A percentile compares a stretch with the other conserved stretches of the same genome.
Evolutionary conservation across 177 flowering plant genomes (phyloP).

Genomic region (Vitis hybrid): DNA sequence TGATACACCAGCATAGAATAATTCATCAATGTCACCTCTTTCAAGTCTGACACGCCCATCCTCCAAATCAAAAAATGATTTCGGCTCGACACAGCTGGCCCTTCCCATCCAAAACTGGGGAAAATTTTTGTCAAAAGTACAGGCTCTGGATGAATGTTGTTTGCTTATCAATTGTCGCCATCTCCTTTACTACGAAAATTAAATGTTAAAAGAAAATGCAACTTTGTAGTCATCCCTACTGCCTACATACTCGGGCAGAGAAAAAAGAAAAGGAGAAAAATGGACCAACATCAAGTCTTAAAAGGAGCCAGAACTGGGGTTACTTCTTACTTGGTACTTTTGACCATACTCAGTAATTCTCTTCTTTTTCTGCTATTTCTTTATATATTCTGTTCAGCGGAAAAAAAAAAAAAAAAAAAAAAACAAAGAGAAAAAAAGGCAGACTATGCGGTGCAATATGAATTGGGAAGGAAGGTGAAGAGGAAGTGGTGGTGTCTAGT

Average conservation of each 20-base stretch:
- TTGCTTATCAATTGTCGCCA: slow-evolving; percentile 5
- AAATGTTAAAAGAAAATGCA: no score
- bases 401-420: no score
- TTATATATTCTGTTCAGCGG: slow-evolving; percentile 3
- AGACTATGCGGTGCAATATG: neutral
- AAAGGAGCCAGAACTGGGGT: slow-evolving; percentile 23
- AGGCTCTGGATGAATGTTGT: neutral
- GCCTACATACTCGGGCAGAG: slow-evolving; percentile 25
- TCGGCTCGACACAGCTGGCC: no score
- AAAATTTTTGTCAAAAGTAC: no score
- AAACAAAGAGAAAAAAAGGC: neutral
- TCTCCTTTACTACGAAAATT: neutral
- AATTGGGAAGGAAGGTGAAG: neutral
- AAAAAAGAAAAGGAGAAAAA: slow-evolving; percentile 23
- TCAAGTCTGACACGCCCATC: no score
- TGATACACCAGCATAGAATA: no score
- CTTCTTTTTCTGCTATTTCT: neutral
- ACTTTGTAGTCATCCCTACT: neutral
- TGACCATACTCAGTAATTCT: slow-evolving; percentile 17
- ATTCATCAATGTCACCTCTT: no score
- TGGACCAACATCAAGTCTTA: slow-evolving; percentile 26
- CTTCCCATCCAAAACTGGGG: no score
- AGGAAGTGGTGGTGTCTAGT: slow-evolving; percentile 18
- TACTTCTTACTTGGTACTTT: slow-evolving; percentile 17
- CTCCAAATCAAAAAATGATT: no score